These are phyloP conservation scores for Russula compacta DNA, from an alignment of 768 basidiomycete genomes.

Conservation along the genomic window DNA sequence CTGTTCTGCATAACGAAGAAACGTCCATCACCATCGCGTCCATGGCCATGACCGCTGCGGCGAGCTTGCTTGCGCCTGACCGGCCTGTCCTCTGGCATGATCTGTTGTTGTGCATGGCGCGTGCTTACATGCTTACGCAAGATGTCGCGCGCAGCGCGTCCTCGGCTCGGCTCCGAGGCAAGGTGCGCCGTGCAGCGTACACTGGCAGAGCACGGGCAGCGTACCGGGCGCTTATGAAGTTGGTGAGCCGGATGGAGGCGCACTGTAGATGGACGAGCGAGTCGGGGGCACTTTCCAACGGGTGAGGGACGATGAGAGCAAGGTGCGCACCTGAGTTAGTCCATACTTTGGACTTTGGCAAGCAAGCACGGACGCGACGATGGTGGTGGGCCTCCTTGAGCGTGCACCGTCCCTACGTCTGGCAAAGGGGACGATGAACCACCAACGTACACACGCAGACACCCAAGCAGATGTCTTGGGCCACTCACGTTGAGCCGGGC, in stretches of 20 bases:
- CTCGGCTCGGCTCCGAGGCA: constrained; percentile 83
- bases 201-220: constrained; percentile 86
- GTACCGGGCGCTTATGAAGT: constrained; percentile 75
- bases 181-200: constrained; percentile 80
- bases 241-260: constrained; percentile 95
- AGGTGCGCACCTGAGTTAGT: constrained; percentile 67
- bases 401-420: constrained; percentile 63
- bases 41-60: constrained; percentile 41
- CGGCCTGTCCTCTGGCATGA: constrained; percentile 74
- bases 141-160: constrained; percentile 92
- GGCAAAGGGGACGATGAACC: neutral
- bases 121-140: constrained; percentile 65
- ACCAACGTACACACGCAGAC: too few species aligned
- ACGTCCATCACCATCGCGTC: constrained; percentile 40
- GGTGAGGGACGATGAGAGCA: neutral
- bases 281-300: constrained; percentile 84
- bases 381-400: constrained; percentile 92
- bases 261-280: constrained; percentile 63
- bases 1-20: neutral
- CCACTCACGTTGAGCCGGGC: constrained; percentile 70
- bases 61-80: constrained; percentile 57
- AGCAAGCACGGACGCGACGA: constrained; percentile 85
- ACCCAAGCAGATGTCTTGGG: neutral
- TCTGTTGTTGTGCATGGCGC: constrained; percentile 72
- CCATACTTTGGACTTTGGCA: constrained; percentile 96